Evolutionary conservation across 495 filamentous ascomycete species (phyloP), one percentile per base, ranked within the genome.

Genomic region (Hypoxylon trugodes): DNA sequence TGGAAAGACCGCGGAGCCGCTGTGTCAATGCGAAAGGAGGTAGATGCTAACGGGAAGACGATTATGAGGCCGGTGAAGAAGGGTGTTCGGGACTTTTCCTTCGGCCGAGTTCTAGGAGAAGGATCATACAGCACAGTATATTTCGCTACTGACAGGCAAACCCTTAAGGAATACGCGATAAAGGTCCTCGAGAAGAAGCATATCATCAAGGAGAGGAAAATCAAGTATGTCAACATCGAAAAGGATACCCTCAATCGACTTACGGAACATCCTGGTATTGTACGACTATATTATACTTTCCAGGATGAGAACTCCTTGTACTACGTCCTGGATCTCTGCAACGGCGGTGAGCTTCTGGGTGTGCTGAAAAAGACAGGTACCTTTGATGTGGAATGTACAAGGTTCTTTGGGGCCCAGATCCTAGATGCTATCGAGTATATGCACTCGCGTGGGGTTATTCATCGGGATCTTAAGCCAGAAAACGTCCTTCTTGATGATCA

Each of bases 201-300:
- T 76, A 99, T 99, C 68, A 98, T 99, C 81, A 98, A 97, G 79
- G 96, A 99, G 77, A 97, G 94, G 75, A 99, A 99, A 81, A 96
- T 99, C 64, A 99, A 99, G 80, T 99, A 99, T 73, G 96, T 99
- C 72, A 97, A 97, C 74, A 98, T 99, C 64, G 96, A 99, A 77
- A 97, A 96, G 78, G 93, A 99, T 75, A 97, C 96, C 7, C 82
- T 99, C 28, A 99, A 99, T 70, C 88, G 93, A 57, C 79, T 99
- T 48, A 97, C 92, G 12, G 95, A 98, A 46, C 96, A 99, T 69
- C 96, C 96, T 6, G 96, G 96, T 8, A 92, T 99, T 65, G 93
- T 99, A 48, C 89, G 96, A 52, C 83, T 99, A 33, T 99, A 97
- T 70, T 99, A 99, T 77, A 99, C 96, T 4, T 99, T 98, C 72